Evolutionary conservation across 495 filamentous ascomycete genomes (phyloP), one percentile per base, ranked within the genome.

Genomic region (Aspergillus ellipticus): DNA sequence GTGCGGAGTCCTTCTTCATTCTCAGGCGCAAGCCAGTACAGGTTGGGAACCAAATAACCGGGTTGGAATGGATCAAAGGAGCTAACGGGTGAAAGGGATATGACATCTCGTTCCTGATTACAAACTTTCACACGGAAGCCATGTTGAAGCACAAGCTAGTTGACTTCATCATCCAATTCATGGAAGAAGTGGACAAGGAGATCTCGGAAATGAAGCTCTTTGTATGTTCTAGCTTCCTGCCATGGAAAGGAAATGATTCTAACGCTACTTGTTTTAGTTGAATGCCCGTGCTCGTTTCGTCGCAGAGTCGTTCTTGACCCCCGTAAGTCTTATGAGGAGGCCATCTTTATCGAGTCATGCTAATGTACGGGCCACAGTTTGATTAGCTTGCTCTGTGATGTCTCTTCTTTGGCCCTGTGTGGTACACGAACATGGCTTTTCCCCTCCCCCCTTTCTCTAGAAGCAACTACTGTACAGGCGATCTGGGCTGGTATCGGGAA

Each of bases 141-240:
- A 94, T 99, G 90, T 72, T 97, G 65, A 97, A 96, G 77, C 91
- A 98, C 67, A 97, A 98, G 75, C 77, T 98, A 57, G 95, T 98
- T 9, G 94, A 98, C 66, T 98, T 98, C 65, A 94, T 97, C 56
- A 96, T 99, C 56, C 86, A 96, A 60, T 97, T 97, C 54, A 97
- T 97, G 92, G 93, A 97, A 74, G 95, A 99, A 66, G 94, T 97
- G 26, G 94, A 97, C 66, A 97, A 97, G 78, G 95, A 99, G 72
- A 97, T 97, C 50, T 97, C 93, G 1, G 95, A 97, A 74, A 97
- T 97, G 94, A 99, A 99, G 83, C 84, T 99, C 58, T 99, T 97
- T 73, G 93, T 97, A 84, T 49, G 90, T 80, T 19, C 11, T 9
- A 1, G 13, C 10, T 9, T 15, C 15, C 59, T 33, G n/a, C 2